These are phyloP conservation scores for Saitozyma sp. DNA, from an alignment of 768 basidiomycete genomes.

Conservation along the genomic window DNA sequence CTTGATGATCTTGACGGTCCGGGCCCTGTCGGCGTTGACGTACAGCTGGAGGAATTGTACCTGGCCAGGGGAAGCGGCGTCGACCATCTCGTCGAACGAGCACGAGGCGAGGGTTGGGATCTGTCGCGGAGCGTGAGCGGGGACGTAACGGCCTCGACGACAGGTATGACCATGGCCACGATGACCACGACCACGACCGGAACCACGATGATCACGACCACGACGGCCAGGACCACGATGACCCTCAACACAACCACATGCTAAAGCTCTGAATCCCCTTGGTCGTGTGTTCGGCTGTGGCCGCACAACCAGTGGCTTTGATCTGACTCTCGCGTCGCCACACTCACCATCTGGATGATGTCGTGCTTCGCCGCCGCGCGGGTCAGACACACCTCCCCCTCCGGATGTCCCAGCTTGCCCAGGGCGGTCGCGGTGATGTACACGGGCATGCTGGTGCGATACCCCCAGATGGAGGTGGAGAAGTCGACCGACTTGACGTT, in stretches of 20 bases:
- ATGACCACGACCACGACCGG: neutral
- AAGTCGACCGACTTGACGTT: constrained; percentile 83
- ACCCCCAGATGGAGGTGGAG: constrained; percentile 76
- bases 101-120: constrained; percentile 95
- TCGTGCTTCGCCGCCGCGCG: constrained; percentile 78
- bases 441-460: constrained; percentile 70
- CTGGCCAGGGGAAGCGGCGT: constrained; percentile 76
- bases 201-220: neutral
- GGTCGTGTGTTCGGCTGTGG: too few relatives aligned
- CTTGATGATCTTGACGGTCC: constrained; percentile 81
- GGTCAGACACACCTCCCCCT: constrained; percentile 89
- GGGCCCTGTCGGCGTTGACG: constrained; percentile 84
- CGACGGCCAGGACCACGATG: too few relatives aligned
- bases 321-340: too few relatives aligned
- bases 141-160: too few relatives aligned
- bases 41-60: constrained; percentile 87
- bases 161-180: neutral
- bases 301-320: too few relatives aligned
- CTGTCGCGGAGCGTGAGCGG: constrained; percentile 54
- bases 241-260: too few relatives aligned
- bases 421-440: constrained; percentile 65
- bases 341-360: constrained; percentile 69
- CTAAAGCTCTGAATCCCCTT: too few relatives aligned
- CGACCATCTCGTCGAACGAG: constrained; percentile 93
- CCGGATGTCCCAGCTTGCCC: constrained; percentile 86